These are phyloP conservation scores for Galeopsis tetrahit DNA, from an alignment of 257 asterid genomes.

Conservation along the genomic window DNA sequence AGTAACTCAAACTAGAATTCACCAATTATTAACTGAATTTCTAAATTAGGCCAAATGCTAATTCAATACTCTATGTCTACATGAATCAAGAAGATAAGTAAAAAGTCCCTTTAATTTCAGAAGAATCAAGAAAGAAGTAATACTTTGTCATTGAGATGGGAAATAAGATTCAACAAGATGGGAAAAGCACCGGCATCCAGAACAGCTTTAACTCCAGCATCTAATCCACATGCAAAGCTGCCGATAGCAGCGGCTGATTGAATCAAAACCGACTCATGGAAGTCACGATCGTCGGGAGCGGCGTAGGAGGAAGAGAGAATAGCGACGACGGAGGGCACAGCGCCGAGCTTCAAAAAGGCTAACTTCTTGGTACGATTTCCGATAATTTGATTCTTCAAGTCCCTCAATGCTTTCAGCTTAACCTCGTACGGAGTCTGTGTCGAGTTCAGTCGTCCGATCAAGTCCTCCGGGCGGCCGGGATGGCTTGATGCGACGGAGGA, in stretches of 20 bases:
- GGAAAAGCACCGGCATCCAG: conserved; percentile 83
- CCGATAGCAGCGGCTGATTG: conserved; percentile 86
- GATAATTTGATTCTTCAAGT: conserved; percentile 85
- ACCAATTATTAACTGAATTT: conserved; percentile 18
- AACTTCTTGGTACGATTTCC: conserved; percentile 91
- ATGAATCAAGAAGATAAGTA: neutral
- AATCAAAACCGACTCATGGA: conserved; percentile 57
- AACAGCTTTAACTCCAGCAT: conserved; percentile 83
- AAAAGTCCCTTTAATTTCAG: neutral
- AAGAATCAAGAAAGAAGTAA: conserved; percentile 27
- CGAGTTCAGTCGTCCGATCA: conserved; percentile 65
- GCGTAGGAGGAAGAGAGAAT: conserved; percentile 55
- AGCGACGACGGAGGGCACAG: conserved; percentile 72
- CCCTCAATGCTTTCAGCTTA: conserved; percentile 77
- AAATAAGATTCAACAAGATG: conserved; percentile 59
- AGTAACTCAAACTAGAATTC: conserved; percentile 25
- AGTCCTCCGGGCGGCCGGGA: conserved; percentile 67
- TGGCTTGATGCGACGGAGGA: conserved; percentile 57
- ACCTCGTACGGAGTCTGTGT: conserved; percentile 44
- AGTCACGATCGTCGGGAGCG: conserved; percentile 40
- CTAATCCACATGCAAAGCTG: conserved; percentile 93
- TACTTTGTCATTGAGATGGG: conserved; percentile 75
- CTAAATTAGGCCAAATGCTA: conserved; percentile 22
- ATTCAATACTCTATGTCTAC: neutral
- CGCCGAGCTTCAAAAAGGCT: conserved; percentile 79